Percentiles rank a stretch among this genome's conserved stretches.
Evolutionary conservation across 2,329 filamentous ascomycete species (phyloP).

Genomic region (Colletotrichum phormii): DNA sequence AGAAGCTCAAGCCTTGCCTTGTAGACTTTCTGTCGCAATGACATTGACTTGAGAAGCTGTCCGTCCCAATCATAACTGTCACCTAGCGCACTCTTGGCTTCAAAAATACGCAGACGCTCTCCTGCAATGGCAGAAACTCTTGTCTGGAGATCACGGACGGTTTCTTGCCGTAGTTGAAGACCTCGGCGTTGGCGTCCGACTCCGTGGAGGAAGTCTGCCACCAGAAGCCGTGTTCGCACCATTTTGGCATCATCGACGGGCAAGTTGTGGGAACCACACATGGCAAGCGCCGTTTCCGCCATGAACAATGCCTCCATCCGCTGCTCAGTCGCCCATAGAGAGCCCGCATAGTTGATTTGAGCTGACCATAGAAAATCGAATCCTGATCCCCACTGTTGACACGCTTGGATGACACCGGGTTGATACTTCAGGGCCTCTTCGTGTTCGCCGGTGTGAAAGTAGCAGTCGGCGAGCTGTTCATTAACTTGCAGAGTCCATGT

Average conservation of each 20-base stretch:
- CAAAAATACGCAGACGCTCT: background rate
- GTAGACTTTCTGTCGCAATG: background rate
- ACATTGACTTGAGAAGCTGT: background rate
- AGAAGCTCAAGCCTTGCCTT: background rate
- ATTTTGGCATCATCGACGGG: background rate
- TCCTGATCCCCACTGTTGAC: too few species aligned
- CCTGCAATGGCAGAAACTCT: background rate
- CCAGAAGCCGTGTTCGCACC: background rate
- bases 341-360: constrained; percentile 3
- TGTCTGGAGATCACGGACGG: background rate
- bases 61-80: constrained; percentile 12
- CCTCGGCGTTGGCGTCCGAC: background rate
- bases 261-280: background rate
- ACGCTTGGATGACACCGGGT: background rate
- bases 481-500: background rate
- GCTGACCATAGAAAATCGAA: background rate
- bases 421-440: background rate
- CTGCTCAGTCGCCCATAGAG: background rate
- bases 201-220: constrained; percentile 12
- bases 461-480: background rate
- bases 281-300: background rate
- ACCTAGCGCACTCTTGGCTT: background rate
- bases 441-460: background rate
- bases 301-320: background rate
- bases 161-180: background rate